Percentiles rank a stretch among this genome's conserved stretches.
Conservation (phyloP, 2,329 filamentous ascomycete species). For the Scedosporium dehoogii region DNA sequence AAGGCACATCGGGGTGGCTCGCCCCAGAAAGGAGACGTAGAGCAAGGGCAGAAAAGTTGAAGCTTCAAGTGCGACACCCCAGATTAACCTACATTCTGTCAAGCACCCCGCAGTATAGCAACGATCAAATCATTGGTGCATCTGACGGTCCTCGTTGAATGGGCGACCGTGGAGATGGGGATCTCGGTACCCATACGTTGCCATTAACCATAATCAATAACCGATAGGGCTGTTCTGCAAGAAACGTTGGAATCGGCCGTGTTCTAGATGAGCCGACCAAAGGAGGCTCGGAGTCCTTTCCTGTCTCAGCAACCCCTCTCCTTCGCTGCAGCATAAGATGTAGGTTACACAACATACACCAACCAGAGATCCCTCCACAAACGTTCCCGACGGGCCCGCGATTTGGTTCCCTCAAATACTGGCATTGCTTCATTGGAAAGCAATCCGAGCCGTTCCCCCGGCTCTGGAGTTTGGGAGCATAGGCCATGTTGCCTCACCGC, state of each 20-base stretch:
- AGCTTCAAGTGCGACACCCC: no score
- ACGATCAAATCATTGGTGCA: no score
- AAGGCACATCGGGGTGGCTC: no score
- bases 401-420: neutral
- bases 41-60: no score
- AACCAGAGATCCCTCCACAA: neutral
- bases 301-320: neutral
- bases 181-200: no score
- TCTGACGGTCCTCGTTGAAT: no score
- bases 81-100: no score
- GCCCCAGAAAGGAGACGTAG: no score
- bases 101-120: no score
- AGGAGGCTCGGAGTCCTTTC: neutral
- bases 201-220: neutral
- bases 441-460: no score
- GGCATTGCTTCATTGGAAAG: no score
- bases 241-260: neutral
- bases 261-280: neutral
- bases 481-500: neutral
- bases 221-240: neutral
- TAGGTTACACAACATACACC: neutral
- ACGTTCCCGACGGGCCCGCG: neutral
- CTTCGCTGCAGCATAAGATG: neutral
- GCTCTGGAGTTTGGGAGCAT: neutral
- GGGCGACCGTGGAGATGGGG: no score